Percentiles rank a stretch among this genome's conserved stretches.
Evolutionary conservation across 2,329 filamentous ascomycete species (phyloP).

Genomic region (Diaporthe batatas): DNA sequence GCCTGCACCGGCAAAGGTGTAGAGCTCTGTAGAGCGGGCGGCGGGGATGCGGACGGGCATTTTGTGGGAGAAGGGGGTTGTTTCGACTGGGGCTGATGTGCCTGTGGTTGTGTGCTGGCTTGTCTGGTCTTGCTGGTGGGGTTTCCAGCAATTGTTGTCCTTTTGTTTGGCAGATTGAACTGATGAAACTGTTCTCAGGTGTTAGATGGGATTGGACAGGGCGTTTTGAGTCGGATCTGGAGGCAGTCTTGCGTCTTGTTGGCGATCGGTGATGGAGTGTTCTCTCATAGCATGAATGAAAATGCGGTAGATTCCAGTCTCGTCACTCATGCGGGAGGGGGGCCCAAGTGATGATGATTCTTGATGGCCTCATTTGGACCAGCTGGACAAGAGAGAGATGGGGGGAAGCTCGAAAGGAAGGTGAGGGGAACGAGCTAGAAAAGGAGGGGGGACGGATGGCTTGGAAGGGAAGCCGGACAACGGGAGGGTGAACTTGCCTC

Average conservation of each 20-base stretch:
- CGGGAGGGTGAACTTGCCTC: constrained; percentile 8
- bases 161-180: neutral
- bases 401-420: neutral
- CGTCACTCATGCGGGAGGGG: neutral
- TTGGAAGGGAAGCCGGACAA: neutral
- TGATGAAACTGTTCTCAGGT: neutral
- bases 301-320: too few species aligned
- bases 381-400: neutral
- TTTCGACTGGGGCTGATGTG: neutral
- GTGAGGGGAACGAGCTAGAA: constrained; percentile 6
- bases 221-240: neutral
- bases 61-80: constrained; percentile 44
- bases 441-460: neutral
- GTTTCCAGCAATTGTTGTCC: neutral
- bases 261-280: neutral
- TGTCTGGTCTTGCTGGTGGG: constrained; percentile 1
- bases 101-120: constrained; percentile 11
- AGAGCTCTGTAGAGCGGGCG: constrained; percentile 62
- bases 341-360: neutral
- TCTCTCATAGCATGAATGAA: neutral
- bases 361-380: neutral
- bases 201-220: neutral
- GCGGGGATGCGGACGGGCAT: constrained; percentile 67
- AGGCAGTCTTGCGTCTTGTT: neutral
- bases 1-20: constrained; percentile 67